These are phyloP conservation scores for Botryosphaeria dothidea DNA, from an alignment of 2,329 filamentous ascomycete species.

Conservation along the genomic window DNA sequence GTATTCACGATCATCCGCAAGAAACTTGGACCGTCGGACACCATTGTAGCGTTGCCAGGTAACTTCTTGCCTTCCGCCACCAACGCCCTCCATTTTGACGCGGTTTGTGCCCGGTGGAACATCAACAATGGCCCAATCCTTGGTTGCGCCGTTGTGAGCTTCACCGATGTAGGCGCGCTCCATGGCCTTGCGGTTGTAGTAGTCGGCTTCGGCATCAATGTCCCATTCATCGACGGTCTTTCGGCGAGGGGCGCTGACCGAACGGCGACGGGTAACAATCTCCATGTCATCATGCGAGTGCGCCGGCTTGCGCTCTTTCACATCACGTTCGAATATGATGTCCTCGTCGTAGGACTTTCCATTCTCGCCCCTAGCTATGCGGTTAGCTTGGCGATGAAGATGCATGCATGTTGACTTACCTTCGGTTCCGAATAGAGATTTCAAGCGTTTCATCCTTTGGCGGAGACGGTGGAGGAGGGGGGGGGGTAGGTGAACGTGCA, in stretches of 20 bases:
- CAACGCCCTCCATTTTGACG: slow-evolving; percentile 78
- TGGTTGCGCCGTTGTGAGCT: slow-evolving; percentile 71
- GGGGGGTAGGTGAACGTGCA: slow-evolving; percentile 49
- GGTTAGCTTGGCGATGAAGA: background rate
- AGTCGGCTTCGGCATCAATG: slow-evolving; percentile 57
- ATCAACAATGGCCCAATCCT: slow-evolving; percentile 79
- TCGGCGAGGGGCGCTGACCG: slow-evolving; percentile 48
- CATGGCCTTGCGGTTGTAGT: slow-evolving; percentile 67
- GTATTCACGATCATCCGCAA: slow-evolving; percentile 62
- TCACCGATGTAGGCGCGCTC: slow-evolving; percentile 72
- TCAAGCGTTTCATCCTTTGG: slow-evolving; percentile 55
- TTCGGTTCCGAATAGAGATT: slow-evolving; percentile 52
- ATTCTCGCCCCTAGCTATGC: slow-evolving; percentile 26
- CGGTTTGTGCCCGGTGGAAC: slow-evolving; percentile 81
- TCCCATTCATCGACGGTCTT: slow-evolving; percentile 50
- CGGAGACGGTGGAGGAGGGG: slow-evolving; percentile 51
- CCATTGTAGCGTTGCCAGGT: slow-evolving; percentile 80
- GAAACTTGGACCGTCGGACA: slow-evolving; percentile 71
- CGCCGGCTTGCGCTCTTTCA: slow-evolving; percentile 23
- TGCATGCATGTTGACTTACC: background rate
- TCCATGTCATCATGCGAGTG: slow-evolving; percentile 28
- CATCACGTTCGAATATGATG: slow-evolving; percentile 62
- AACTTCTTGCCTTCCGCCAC: slow-evolving; percentile 73
- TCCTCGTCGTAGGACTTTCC: slow-evolving; percentile 63
- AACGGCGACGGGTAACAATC: slow-evolving; percentile 38